phyloP scores from a whole-genome alignment of 164 flowering plant species.

The Houttuynia cordata region DNA sequence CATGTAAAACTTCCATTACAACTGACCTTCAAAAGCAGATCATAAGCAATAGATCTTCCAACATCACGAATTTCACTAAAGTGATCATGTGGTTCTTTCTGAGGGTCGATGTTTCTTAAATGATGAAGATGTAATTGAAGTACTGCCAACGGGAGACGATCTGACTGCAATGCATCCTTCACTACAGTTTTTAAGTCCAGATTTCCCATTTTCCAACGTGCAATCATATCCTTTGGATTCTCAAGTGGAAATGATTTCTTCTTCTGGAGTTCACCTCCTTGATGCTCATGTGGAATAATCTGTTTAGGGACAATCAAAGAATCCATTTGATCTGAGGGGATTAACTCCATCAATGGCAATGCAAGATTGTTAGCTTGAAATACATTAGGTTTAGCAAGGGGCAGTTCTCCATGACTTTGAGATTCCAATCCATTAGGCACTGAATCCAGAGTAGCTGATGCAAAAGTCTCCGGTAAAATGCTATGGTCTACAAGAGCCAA shows the following conservation, averaged over 20 bases:
- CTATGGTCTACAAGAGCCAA: slow-evolving; percentile 1
- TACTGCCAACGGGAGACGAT: slow-evolving; percentile 95
- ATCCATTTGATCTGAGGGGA: slow-evolving; percentile 13
- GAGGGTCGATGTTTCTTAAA: slow-evolving; percentile 29
- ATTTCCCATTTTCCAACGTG: slow-evolving; percentile 75
- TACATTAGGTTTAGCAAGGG: slow-evolving; percentile 16
- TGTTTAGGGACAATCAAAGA: slow-evolving; percentile 9
- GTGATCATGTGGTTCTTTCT: slow-evolving; percentile 56
- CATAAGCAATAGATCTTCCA: slow-evolving; percentile 96
- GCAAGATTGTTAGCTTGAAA: slow-evolving; percentile 31
- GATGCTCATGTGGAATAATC: slow-evolving; percentile 1
- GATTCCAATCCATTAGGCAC: slow-evolving; percentile 7
- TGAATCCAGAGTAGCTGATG: slow-evolving; percentile 19
- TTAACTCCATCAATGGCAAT: slow-evolving; percentile 31
- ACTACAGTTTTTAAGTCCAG: slow-evolving; percentile 76
- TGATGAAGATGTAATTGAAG: slow-evolving; percentile 87
- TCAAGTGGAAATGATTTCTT: slow-evolving; percentile 41
- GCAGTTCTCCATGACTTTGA: slow-evolving; percentile 18
- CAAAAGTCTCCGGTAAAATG: slow-evolving; percentile 31
- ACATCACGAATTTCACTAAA: slow-evolving; percentile 78
- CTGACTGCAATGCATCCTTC: slow-evolving; percentile 76
- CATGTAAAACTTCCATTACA: slow-evolving; percentile 4
- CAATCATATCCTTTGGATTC: slow-evolving; percentile 86
- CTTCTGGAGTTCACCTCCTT: slow-evolving; percentile 4
- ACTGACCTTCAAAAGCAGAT: slow-evolving; percentile 77